Base-by-base conservation (phyloP, 805 yeast species). In the Candida taoyuanica region DNA sequence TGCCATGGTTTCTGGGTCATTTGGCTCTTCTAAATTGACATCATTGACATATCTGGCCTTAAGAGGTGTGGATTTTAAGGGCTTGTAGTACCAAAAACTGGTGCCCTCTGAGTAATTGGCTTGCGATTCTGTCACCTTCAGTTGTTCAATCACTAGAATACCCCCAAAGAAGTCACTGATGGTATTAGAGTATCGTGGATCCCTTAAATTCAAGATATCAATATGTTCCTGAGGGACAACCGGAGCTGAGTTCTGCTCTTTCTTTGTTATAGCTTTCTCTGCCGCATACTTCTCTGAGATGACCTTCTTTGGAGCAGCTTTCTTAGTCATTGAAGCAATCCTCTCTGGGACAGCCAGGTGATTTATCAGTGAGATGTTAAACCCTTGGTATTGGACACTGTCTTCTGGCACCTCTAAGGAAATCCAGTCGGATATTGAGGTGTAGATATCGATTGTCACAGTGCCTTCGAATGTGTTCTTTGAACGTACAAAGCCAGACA, bases 21-120 rank as follows among this genome's bases (percentile, higher is more conserved):
- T 54, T 5, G 59, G 59, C n/a, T 23, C 33, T 12, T 40, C 34
- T 9, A 12, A 14, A 1, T 12, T 21, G 2, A 39, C 7, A 28
- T 52, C 49, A 37, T 52, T 45, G 5, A 50, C 49, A 29, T 52
- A 56, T 26, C 56, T 40, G 5, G 54, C 58, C n/a, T 48, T 43
- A n/a, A 32, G 40, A 26, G 52, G 55, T 9, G 51, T 43, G 6
- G 59, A 55, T 15, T 29, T 33, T 2, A 19, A 23, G 13, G 53
- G 53, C 23, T 42, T 38, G 26, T 56, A 53, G 29, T 49, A 48
- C 59, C 60, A 56, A 7, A 53, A n/a, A 12, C 13, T 20, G 14
- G 12, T 9, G 2, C 33, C 21, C 5, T 9, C 29, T 5, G 12
- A 11, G 7, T 19, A 13, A 24, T 11, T n/a, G 13, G 11, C 11